Base-by-base conservation (phyloP, 169 alveolate genomes). In the Plasmodium malariae region DNA sequence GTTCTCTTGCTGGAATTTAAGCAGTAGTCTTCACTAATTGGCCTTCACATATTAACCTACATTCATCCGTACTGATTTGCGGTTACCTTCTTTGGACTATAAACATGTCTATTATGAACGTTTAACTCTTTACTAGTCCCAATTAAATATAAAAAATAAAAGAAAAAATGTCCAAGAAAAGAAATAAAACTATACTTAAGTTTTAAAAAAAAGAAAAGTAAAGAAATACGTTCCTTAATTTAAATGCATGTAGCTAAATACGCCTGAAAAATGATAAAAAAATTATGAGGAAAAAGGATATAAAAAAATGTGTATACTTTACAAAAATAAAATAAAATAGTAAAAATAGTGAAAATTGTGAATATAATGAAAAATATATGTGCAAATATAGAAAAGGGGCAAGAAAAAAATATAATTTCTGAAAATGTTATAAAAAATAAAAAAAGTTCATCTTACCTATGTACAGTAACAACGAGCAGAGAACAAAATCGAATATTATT, bases 401-500 rank as follows among this genome's bases (percentile, higher is more conserved):
- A 51, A 51, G 21, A n/a, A 9, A n/a, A 11, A 24, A 43, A 34
- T 34, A 32, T 51, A 9, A 24, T 21, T n/a, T n/a, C n/a, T n/a
- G 32, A 45, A 17, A 69, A 34, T 24, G 43, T 14, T 14, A 34
- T 34, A 54, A 7, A 21, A 28, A 21, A 34, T 17, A 11, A n/a
- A 70, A 21, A 59, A 45, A 43, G 5, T 0, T 48, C 12, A 17
- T 17, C n/a, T 85, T 85, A 85, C 92, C 80, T 69, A 85, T 69
- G 43, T 85, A 57, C 49, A 85, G 32, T 24, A 85, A 48, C 51
- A 85, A 21, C 6, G 92, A 55, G 34, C 92, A 85, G 14, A 85
- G 62, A 21, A 68, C 92, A 30, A 85, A 85, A 55, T 85, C 92
- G 69, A 85, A 85, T 40, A 85, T 69, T 21, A 85, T 59, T 69